These are phyloP conservation scores for Kickxella alabastrina DNA, from an alignment of 192 early-diverging fungal genomes.

Conservation along the genomic window DNA sequence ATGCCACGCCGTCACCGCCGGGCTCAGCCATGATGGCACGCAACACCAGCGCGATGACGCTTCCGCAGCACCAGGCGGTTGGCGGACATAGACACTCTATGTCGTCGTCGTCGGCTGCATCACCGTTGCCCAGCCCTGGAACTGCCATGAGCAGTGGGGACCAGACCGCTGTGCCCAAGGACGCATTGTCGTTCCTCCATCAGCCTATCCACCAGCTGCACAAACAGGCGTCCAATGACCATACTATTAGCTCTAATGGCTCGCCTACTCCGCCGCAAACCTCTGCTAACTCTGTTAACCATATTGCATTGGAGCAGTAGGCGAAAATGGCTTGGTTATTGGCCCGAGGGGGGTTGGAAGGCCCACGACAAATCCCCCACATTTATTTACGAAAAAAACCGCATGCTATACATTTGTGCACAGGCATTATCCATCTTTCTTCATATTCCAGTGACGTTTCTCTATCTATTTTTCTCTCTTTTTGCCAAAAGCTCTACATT, in stretches of 20 bases:
- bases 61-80: slow-evolving; percentile 11
- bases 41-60: slow-evolving; percentile 8
- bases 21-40: slow-evolving; percentile 8
- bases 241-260: slow-evolving; percentile 10
- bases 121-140: slow-evolving; percentile 30
- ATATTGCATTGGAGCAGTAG: slow-evolving; percentile 38
- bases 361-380: no score
- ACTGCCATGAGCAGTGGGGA: slow-evolving; percentile 10
- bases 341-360: no score
- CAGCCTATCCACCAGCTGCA: slow-evolving; percentile 50
- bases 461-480: neutral
- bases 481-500: neutral
- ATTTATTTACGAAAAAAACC: no score
- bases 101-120: slow-evolving; percentile 39
- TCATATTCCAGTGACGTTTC: neutral
- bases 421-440: no score
- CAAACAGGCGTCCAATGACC: slow-evolving; percentile 29
- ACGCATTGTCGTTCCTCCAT: slow-evolving; percentile 50
- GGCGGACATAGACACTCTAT: slow-evolving; percentile 24
- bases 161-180: slow-evolving; percentile 24
- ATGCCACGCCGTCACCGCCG: slow-evolving; percentile 40
- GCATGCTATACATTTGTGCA: no score
- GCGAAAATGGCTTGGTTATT: slow-evolving; percentile 1
- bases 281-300: slow-evolving; percentile 6
- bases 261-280: slow-evolving; percentile 32